Evolutionary conservation across 495 filamentous ascomycete species (phyloP), one percentile per base, ranked within the genome.

Genomic region (Lophiostoma macrostomum): DNA sequence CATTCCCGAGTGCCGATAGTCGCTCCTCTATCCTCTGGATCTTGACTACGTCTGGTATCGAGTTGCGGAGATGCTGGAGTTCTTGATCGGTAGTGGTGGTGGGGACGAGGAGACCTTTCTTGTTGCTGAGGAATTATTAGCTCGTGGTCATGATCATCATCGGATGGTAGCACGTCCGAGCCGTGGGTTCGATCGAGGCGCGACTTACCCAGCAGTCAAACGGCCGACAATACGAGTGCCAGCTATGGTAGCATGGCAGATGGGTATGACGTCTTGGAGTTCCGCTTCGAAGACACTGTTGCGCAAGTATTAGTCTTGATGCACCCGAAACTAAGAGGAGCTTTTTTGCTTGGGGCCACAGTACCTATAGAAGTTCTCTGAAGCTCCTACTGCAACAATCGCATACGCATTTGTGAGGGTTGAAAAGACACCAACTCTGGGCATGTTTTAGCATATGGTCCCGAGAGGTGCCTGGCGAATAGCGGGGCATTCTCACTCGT

Each of bases 11-110:
- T 0, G 94, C 94, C 3, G 91, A 96, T 34, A 98, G 77, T 18
- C 93, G 85, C 75, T 98, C 93, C 73, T 98, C 93, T 74, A 98
- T 95, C 44, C 93, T 84, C 72, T 88, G 81, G 66, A 98, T 95
- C 68, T 89, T 88, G 60, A 98, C 87, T 44, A 74, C 70, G 63
- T 96, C 94, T 1, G 93, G 93, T 47, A 98, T 78, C 20, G 83
- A 85, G 73, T 98, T 98, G 59, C 93, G 87, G 52, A 98, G 77
- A 70, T 97, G 94, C 70, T 95, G 90, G 43, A 98, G 78, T 75
- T 98, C 93, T 76, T 98, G 94, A 73, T 98, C 93, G 61, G 91
- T 96, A 47, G 93, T 96, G 28, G 84, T 85, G 11, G 93, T 97
- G 20, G 93, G 93, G 44, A 98, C 90, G 57, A 98, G 83, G 35